Evolutionary conservation across 75 land plant species (phyloP), one percentile per base, ranked within the genome.

Genomic region (Larix kaempferi): DNA sequence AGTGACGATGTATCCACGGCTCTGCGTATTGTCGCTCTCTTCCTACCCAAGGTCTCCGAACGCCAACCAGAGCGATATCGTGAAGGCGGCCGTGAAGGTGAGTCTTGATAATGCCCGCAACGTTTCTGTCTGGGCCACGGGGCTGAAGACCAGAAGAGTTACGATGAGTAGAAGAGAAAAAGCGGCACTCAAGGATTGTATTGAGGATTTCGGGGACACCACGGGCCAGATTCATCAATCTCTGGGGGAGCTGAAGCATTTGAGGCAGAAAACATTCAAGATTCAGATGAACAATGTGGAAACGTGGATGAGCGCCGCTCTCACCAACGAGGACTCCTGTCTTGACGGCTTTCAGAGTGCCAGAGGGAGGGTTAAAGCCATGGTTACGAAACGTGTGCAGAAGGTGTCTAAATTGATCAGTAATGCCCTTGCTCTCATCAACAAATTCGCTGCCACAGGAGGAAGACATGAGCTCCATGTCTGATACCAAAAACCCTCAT

Each of bases 391-490:
- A 0, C 54, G 35, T 29, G 59, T 89, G 3, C 25, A 67, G 60
- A n/a, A 71, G 6, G 76, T 79, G 19, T 77, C 74, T 7, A 81
- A 84, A 26, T 59, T 84, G 59, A 89, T 88, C 27, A 86, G 91
- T 58, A 89, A 89, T 73, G 88, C 88, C 15, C 74, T 89, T 17
- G 86, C 88, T n/a, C 52, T 88, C 21, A 69, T 86, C 29, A 88
- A 86, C 74, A 75, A 74, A 4, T 80, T 88, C 14, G 88, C 84
- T 54, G 15, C 75, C 10, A 21, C 12, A 5, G 72, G 66, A 63
- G 11, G 11, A 19, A 4, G 26, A 44, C 0, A 6, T 7, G 52
- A 44, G 8, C 52, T 44, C 52, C 8, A 44, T 49, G 54, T 49
- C 54, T 49, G 54, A 49, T 0, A 10, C 12, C 12, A 49, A 11